A percentile compares a stretch with the other conserved stretches of the same genome.
Conservation (phyloP, 129 eudicot genomes). For the Tanacetum coccineum region DNA sequence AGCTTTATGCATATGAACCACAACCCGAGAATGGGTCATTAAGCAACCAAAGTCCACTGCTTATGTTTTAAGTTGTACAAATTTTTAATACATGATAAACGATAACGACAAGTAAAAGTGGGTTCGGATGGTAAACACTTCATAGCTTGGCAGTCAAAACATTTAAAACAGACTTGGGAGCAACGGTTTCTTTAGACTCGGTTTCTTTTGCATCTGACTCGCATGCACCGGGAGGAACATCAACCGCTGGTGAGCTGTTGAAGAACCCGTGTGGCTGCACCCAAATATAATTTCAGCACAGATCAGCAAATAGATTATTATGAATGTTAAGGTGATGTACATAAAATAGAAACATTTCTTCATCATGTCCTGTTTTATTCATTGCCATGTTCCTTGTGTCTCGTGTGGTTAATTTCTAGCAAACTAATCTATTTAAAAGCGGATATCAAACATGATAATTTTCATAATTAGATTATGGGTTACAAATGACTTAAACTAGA, state of each 20-base stretch:
- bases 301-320: not conserved
- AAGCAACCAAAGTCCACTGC: constrained; percentile 8
- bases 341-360: too few species aligned
- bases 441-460: too few species aligned
- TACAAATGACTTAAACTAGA: too few species aligned
- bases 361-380: too few species aligned
- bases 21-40: not conserved
- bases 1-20: not conserved
- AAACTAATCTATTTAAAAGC: too few species aligned
- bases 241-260: constrained; percentile 81
- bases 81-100: not conserved
- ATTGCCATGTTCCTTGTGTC: too few species aligned
- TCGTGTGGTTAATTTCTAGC: too few species aligned
- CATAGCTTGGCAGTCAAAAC: constrained; percentile 65
- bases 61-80: not conserved
- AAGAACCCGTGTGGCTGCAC: constrained; percentile 89
- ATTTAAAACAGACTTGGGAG: constrained; percentile 43
- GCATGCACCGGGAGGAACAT: constrained; percentile 77
- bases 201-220: constrained; percentile 62
- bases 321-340: not conserved
- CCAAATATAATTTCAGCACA: constrained; percentile 9
- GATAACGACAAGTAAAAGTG: not conserved
- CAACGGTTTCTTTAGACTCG: constrained; percentile 59
- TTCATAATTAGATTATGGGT: too few species aligned
- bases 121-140: constrained; percentile 3